Evolutionary conservation across 148 eudicot species (phyloP), one percentile per base, ranked within the genome.

Genomic region (Nepenthes mirabilis): DNA sequence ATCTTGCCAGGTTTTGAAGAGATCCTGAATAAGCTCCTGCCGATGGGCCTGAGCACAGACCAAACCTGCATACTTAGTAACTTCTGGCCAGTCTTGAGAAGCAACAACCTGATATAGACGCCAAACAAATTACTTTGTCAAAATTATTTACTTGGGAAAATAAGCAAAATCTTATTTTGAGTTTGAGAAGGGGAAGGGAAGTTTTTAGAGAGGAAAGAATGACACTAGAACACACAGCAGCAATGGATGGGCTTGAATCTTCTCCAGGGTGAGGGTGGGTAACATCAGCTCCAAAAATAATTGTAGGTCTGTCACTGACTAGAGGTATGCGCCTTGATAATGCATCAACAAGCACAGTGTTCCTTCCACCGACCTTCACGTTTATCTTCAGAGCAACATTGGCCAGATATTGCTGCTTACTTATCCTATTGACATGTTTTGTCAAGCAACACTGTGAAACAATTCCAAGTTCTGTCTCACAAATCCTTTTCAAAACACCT

Each of bases 391-490:
- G 61, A 10, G 91, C 68, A 52, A 85, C 88, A 63, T 85, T 85
- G 14, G 88, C 91, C 34, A 85, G 68, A 70, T 85, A 85, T 45
- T 45, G 48, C 34, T 85, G 91, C 63, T 78, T 82, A 47, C 72
- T 84, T 79, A 78, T 80, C 63, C 69, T 77, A 14, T 69, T 82
- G 1, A 84, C 95, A 70, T 87, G 90, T 62, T 87, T 87, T 33
- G 84, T 72, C 75, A 82, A 69, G 64, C 95, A 87, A 71, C 95
- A 87, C 65, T 84, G 95, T 0, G 95, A 87, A 14, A 87, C 83
- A 72, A 87, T 76, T 11, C 90, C 95, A 59, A 87, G 88, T 54
- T 84, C 95, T 9, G 95, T 87, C 80, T 87, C 95, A 75, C 95
- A 87, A 40, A 87, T 84, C 67, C 90, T 64, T 61, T 87, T 87